A percentile compares a stretch with the other conserved stretches of the same genome.
Evolutionary conservation across 108 stramenopile genomes (phyloP).

Genomic region (Skeletonema marinoi): DNA sequence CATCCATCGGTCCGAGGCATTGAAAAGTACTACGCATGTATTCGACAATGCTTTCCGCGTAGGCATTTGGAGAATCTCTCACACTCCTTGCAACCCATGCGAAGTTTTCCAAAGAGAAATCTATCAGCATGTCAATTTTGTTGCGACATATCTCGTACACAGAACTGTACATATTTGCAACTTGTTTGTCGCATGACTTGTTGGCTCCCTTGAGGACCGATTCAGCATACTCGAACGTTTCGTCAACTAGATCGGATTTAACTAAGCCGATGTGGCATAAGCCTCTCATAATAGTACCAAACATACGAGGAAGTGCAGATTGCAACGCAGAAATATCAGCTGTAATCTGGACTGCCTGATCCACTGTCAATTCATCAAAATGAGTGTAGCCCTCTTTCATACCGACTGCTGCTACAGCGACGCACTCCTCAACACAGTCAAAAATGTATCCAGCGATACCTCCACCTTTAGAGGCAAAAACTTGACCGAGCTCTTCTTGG

Average conservation of each 20-base stretch:
- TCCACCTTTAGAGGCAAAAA: slow-evolving; percentile 81
- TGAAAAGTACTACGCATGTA: slow-evolving; percentile 81
- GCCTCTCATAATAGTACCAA: slow-evolving; percentile 89
- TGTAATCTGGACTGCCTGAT: slow-evolving; percentile 88
- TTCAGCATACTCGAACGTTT: slow-evolving; percentile 87
- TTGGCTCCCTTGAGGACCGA: slow-evolving; percentile 76
- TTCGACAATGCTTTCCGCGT: slow-evolving; percentile 81
- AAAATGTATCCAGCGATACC: slow-evolving; percentile 84
- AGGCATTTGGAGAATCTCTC: slow-evolving; percentile 87
- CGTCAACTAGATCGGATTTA: slow-evolving; percentile 79
- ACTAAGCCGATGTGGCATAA: slow-evolving; percentile 87
- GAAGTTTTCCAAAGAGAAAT: slow-evolving; percentile 84
- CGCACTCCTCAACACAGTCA: slow-evolving; percentile 86
- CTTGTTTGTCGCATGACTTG: slow-evolving; percentile 89
- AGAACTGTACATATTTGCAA: slow-evolving; percentile 83
- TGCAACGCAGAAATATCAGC: slow-evolving; percentile 88
- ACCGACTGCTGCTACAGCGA: slow-evolving; percentile 84
- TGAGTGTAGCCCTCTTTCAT: slow-evolving; percentile 82
- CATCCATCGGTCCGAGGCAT: slow-evolving; percentile 88
- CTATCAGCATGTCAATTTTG: slow-evolving; percentile 85
- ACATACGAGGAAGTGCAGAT: slow-evolving; percentile 77
- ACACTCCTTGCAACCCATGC: slow-evolving; percentile 80
- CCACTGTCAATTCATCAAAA: slow-evolving; percentile 81
- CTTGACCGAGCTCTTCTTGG: slow-evolving; percentile 89
- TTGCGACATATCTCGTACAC: slow-evolving; percentile 89